Base-by-base conservation (phyloP, 2,329 filamentous ascomycete species). In the Daldinia sp. region DNA sequence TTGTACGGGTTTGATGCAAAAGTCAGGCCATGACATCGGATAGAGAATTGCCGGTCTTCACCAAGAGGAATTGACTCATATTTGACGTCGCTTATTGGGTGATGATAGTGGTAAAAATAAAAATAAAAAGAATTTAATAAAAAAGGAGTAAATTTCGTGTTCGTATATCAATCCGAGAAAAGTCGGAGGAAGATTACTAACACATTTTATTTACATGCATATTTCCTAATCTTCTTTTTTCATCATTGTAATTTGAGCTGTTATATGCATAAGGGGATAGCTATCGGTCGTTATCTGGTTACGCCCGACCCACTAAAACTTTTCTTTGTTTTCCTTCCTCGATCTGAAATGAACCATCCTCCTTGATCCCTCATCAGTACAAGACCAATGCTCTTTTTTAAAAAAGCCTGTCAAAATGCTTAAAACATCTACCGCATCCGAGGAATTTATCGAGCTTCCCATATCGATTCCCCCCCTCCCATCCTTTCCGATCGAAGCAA, bases 371-470 rank as follows among this genome's bases (percentile, higher is more conserved):
- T 21, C 21, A 47, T 47, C 51, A 11, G 25, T 58, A 21, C 37
- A 30, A 57, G 29, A 23, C 56, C 34, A 43, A 48, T 50, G 30
- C 43, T 54, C 55, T 43, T 53, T 49, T 32, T 19, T 29, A 30
- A 32, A 11, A 32, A 32, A 21, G 48, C 15, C 3, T 4, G 8
- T 21, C 41, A 70, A 52, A 37, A 81, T 80, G 79, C 61, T 76
- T 19, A 73, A 73, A 30, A 63, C 57, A 63, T 77, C 72, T 70
- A 79, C 71, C 77, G 87, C 73, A 75, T 80, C 76, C 10, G 83
- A 82, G 29, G 89, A 88, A 66, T 96, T 93, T 73, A 82, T 83
- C 11, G 79, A 90, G 57, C 84, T 96, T 1, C 87, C 90, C 0
- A 79, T 96, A 15, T 82, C 83, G 13, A 83, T 94, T 48, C 87